Evolutionary conservation across 2,329 filamentous ascomycete genomes (phyloP).

Genomic region (Aspergillus caelatus): DNA sequence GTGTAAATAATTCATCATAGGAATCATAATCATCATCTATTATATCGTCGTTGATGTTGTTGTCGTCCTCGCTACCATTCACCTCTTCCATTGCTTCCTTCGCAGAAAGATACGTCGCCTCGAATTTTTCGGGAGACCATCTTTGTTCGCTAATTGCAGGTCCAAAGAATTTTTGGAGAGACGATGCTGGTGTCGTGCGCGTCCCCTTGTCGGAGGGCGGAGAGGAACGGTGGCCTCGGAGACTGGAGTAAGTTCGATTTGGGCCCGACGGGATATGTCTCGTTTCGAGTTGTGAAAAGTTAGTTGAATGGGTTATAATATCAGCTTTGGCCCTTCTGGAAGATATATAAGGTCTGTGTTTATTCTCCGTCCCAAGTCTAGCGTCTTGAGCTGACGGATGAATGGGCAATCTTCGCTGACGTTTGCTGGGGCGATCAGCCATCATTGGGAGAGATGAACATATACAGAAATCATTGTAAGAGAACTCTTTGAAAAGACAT

Average conservation of each 20-base stretch:
- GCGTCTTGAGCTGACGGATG: constrained; percentile 32
- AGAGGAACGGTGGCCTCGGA: neutral
- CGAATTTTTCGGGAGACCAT: constrained; percentile 37
- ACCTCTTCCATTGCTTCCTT: neutral
- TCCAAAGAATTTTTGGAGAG: constrained; percentile 46
- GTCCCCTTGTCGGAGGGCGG: neutral
- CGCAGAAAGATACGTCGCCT: constrained; percentile 13
- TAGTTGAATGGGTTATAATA: neutral
- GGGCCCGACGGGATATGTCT: neutral
- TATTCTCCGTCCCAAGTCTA: constrained; percentile 12
- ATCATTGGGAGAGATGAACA: constrained; percentile 25
- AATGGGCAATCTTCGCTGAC: constrained; percentile 37
- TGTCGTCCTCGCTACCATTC: constrained; percentile 26
- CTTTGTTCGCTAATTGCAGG: constrained; percentile 43
- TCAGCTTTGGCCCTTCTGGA: neutral
- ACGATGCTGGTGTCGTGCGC: constrained; percentile 16
- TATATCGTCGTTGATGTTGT: constrained; percentile 24
- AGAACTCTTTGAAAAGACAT: neutral
- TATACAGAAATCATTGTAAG: constrained; percentile 12
- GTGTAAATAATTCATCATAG: constrained; percentile 40
- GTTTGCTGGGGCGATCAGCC: constrained; percentile 40
- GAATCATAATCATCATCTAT: constrained; percentile 47
- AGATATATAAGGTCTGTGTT: neutral
- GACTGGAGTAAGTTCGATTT: neutral
- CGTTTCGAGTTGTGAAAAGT: neutral